phyloP scores from a whole-genome alignment of 208 protist genomes.

The Blastocrithidia nonstop region DNA sequence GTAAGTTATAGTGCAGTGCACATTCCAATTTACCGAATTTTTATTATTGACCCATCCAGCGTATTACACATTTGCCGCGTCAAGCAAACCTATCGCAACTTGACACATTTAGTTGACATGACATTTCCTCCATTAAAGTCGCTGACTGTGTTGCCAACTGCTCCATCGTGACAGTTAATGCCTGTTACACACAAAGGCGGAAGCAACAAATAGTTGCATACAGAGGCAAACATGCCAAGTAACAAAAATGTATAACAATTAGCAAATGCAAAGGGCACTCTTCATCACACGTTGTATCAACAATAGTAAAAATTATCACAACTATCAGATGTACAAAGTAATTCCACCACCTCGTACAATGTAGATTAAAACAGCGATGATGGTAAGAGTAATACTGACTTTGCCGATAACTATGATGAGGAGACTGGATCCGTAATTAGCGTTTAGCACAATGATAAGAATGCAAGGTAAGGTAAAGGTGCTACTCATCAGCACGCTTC shows the following conservation, averaged over 20 bases:
- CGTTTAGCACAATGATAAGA: too few species aligned
- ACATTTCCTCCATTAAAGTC: conserved; percentile 62
- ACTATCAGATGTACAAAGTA: neutral
- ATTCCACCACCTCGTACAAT: neutral
- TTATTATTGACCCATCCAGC: conserved; percentile 75
- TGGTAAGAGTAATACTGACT: conserved; percentile 1
- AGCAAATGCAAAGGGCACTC: too few species aligned
- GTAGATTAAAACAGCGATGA: neutral
- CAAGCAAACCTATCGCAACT: conserved; percentile 56
- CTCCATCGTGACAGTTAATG: neutral
- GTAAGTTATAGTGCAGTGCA: conserved; percentile 68
- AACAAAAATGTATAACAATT: neutral
- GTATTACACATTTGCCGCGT: conserved; percentile 61
- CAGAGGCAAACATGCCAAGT: neutral
- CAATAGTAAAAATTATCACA: neutral
- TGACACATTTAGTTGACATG: conserved; percentile 66
- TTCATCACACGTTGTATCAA: too few species aligned
- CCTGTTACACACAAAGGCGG: neutral
- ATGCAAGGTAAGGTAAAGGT: too few species aligned
- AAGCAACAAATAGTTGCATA: neutral
- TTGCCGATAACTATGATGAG: neutral
- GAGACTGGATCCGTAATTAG: too few species aligned
- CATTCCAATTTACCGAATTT: conserved; percentile 71
- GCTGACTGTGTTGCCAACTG: neutral
- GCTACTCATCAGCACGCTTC: too few species aligned